Conservation (phyloP, 495 filamentous ascomycete genomes). For the Penicillium lividum region DNA sequence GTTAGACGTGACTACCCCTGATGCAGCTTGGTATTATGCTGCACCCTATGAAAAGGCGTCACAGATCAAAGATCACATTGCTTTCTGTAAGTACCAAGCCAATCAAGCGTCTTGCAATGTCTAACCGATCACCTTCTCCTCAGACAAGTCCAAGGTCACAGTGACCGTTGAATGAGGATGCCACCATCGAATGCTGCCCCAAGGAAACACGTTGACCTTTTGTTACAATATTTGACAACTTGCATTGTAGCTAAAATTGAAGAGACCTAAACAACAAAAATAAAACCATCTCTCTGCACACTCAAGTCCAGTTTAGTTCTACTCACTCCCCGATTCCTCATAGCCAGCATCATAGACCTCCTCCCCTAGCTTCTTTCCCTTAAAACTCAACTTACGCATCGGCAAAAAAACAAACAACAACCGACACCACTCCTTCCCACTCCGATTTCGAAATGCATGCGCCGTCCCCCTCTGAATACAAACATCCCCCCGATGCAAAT, state of each 20-base stretch:
- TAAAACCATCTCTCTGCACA: too few species aligned
- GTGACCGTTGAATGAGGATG: slow-evolving; percentile 12
- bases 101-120: slow-evolving; percentile 13
- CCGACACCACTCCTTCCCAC: slow-evolving; percentile 50
- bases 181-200: neutral
- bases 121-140: neutral
- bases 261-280: too few species aligned
- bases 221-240: neutral
- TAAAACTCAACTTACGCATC: slow-evolving; percentile 30
- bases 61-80: slow-evolving; percentile 63
- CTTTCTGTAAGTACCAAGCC: slow-evolving; percentile 52
- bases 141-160: slow-evolving; percentile 21
- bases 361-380: slow-evolving; percentile 24
- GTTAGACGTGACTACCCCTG: slow-evolving; percentile 52
- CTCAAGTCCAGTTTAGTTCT: neutral
- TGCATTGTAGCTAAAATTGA: too few species aligned
- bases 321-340: slow-evolving; percentile 9
- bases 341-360: slow-evolving; percentile 34
- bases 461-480: slow-evolving; percentile 62
- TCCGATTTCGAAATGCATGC: slow-evolving; percentile 67
- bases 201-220: neutral
- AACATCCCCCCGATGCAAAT: slow-evolving; percentile 68
- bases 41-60: slow-evolving; percentile 56
- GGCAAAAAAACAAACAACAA: slow-evolving; percentile 53
- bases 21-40: slow-evolving; percentile 71